Evolutionary conservation across 768 basidiomycete genomes (phyloP).

Genomic region (Russula lepida): DNA sequence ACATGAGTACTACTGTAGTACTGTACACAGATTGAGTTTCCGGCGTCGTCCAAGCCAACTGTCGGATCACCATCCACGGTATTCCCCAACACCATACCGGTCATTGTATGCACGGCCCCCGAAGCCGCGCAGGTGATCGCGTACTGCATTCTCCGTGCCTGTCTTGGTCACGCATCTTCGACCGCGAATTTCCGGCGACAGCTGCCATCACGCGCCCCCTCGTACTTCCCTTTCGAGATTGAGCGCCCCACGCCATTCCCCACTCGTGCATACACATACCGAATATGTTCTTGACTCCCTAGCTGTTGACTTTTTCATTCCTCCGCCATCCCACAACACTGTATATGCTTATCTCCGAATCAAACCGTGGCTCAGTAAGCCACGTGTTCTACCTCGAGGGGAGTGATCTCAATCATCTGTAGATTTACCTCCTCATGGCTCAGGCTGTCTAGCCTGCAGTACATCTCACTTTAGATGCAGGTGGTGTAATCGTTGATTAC

Average conservation of each 20-base stretch:
- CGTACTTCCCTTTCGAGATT: conserved; percentile 3
- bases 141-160: not conserved
- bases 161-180: conserved; percentile 3
- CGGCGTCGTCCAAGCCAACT: not conserved
- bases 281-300: not conserved
- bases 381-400: not conserved
- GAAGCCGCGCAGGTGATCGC: not conserved
- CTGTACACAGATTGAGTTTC: not conserved
- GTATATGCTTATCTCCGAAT: not conserved
- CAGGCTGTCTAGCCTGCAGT: too few relatives aligned
- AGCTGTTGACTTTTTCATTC: conserved; percentile 3
- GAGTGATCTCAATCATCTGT: not conserved
- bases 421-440: not conserved
- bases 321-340: not conserved
- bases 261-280: conserved; percentile 8
- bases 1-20: too few relatives aligned
- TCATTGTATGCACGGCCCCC: not conserved
- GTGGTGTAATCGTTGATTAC: not conserved
- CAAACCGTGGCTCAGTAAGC: not conserved
- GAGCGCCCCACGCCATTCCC: not conserved
- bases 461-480: not conserved
- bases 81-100: not conserved
- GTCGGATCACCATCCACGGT: not conserved
- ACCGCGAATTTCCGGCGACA: conserved; percentile 16
- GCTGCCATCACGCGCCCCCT: conserved; percentile 15